Base-by-base conservation (phyloP, 2,329 filamentous ascomycete species). In the Leptographium wingfieldii region DNA sequence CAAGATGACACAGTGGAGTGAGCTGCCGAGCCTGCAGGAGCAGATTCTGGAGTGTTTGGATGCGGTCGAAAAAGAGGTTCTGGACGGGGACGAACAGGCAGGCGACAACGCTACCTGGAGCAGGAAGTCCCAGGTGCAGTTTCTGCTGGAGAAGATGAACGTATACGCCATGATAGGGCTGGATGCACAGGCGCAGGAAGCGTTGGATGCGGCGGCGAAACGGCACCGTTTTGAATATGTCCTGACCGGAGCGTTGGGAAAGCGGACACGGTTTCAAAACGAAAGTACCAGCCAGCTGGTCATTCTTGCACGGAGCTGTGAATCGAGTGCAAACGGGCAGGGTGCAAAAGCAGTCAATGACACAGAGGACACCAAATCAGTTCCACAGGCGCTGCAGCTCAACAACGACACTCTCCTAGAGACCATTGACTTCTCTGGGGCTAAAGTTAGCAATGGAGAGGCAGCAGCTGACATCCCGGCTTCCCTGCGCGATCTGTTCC, bases 331-430 rank as follows among this genome's bases (percentile, higher is more conserved):
- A 5, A 64, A 63, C 1, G 66, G 63, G 29, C 64, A 68, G 5
- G 66, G 40, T 3, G 67, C 67, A 55, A 64, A 67, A 0, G 63
- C n/a, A 2, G 67, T 5, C 29, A 46, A 27, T 11, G 55, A 12
- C n/a, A 51, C 38, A 22, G 35, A 22, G 2, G 60, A 7, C 1
- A 43, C 33, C 7, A 27, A 16, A 14, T 40, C 63, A 1, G 74
- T 73, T 29, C 90, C 91, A 0, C 81, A 86, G 66, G 85, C 86
- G 3, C 71, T 97, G 16, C 81, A 87, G 43, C 75, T 97, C 3
- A 95, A 97, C 68, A 89, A 99, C 67, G 94, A 99, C 69, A 97
- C 94, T 0, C 78, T 99, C 0, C 78, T 97, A 2, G 94, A 99
- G 70, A 82, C 84, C 3, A 92, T 99, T 48, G 80, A 87, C 0